Evolutionary conservation across 768 basidiomycete species (phyloP).

Genomic region (Suillus placidus): DNA sequence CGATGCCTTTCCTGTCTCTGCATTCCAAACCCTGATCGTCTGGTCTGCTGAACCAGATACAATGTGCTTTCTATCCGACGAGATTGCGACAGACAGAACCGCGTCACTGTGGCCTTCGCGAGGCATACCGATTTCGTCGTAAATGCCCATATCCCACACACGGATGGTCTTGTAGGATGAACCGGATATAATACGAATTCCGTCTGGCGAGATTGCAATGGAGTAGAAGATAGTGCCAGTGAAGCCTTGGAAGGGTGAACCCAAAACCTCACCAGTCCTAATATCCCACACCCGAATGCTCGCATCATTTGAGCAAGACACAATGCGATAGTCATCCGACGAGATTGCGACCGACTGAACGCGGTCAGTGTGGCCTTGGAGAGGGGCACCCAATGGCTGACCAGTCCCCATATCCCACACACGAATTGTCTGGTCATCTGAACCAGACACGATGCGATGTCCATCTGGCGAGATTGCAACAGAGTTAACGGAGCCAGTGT

Average conservation of each 20-base stretch:
- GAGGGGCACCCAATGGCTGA: not conserved
- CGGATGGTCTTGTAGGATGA: constrained; percentile 6
- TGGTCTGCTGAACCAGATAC: constrained; percentile 5
- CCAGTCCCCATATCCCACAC: not conserved
- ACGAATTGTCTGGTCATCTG: fast-evolving
- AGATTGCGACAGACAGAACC: not conserved
- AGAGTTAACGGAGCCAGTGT: not conserved
- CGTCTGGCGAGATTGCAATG: constrained; percentile 20
- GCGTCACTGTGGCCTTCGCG: not conserved
- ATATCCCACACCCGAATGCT: too few species aligned
- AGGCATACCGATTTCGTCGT: not conserved
- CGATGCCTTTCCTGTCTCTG: not conserved
- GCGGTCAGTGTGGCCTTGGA: not conserved
- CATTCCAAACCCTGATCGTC: not conserved
- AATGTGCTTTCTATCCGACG: not conserved
- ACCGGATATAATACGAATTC: constrained; percentile 1
- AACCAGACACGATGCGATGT: not conserved
- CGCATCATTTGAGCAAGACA: not conserved
- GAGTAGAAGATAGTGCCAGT: constrained; percentile 8
- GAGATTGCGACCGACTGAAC: not conserved
- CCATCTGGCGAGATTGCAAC: not conserved
- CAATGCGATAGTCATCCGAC: not conserved
- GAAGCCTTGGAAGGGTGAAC: not conserved
- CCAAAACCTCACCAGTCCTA: not conserved
- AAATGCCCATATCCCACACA: not conserved